These are phyloP conservation scores for Viola pubescens DNA, from an alignment of 441 rosid genomes.

Conservation along the genomic window DNA sequence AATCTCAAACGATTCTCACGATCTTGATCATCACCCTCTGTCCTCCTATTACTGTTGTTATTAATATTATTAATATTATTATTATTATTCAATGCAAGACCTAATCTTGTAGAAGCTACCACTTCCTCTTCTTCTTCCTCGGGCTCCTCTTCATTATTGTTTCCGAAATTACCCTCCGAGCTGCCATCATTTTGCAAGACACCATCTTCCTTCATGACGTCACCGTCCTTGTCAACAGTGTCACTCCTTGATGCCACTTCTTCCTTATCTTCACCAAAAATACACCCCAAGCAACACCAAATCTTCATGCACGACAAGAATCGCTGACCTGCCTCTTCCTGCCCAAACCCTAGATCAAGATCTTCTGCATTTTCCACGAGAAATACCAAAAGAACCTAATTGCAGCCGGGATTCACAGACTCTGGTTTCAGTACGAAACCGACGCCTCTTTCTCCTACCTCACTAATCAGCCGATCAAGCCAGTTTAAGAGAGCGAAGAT, in stretches of 20 bases:
- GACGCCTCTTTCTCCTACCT: background rate
- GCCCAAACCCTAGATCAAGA: conserved; percentile 44
- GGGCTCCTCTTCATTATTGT: conserved; percentile 17
- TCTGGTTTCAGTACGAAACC: conserved; percentile 11
- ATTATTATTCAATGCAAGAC: conserved; percentile 13
- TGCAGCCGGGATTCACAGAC: conserved; percentile 4
- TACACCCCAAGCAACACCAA: conserved; percentile 69
- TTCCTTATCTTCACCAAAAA: conserved; percentile 34
- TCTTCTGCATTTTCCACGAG: conserved; percentile 33
- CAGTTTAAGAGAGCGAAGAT: background rate
- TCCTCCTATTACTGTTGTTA: background rate
- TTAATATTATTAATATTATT: background rate
- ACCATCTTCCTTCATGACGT: conserved; percentile 46
- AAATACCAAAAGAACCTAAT: conserved; percentile 8
- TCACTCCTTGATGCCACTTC: background rate
- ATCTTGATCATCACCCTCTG: conserved; percentile 1
- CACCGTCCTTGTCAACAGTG: background rate
- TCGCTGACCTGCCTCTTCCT: conserved; percentile 10
- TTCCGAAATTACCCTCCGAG: conserved; percentile 22
- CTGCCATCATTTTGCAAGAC: conserved; percentile 25
- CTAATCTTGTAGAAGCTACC: conserved; percentile 12
- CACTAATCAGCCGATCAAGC: conserved; percentile 9
- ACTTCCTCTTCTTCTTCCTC: conserved; percentile 15
- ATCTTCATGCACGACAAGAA: conserved; percentile 67
- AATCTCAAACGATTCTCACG: conserved; percentile 19